Base-by-base conservation (phyloP, 495 filamentous ascomycete genomes). In the Pseudotulostoma volvatum region DNA sequence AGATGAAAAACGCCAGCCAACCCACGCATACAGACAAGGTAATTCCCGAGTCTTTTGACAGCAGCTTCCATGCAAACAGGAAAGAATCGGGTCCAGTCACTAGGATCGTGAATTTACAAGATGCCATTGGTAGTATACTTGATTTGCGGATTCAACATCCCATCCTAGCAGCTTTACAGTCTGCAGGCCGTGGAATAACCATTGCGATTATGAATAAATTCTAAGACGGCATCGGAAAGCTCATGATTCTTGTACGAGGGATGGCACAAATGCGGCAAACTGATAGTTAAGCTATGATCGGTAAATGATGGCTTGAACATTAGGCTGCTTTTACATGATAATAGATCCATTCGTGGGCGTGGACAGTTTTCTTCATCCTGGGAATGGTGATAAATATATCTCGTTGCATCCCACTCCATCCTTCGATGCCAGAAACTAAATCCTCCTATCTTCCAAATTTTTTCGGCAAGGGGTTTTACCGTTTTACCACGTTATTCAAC, bases 1-100 rank as follows among this genome's bases (percentile, higher is more conserved):
- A 18, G 16, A 11, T 15, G 15, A 36, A 36, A 31, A 42, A 34
- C 3, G 15, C 31, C 9, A 42, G 36, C 36, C 9, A 21, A 20
- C 35, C 13, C 15, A 37, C 14, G 11, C 11, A 28, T 11, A 5
- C 11, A 11, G 11, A 28, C 11, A 11, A 28, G 5, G 11, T 28
- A 11, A 28, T 28, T 11, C 23, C 23, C 11, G 23, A 28, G 23
- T 28, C 5, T 28, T 28, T 11, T 28, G 23, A 28, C 11, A 28
- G 23, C 23, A 28, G 23, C 23, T 11, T 28, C 23, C 11, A 11
- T 28, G 23, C 23, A 11, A 11, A 28, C 11, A 28, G 23, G 23
- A 28, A 28, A 28, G 23, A 28, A 28, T 28, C 23, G 11, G 11
- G 23, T 5, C 11, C 23, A 5, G 5, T n/a, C n/a, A n/a, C n/a